A percentile compares a stretch with the other conserved stretches of the same genome.
Conservation (phyloP, 1,284 basidiomycete genomes). For the Ceratobasidium theobromae region DNA sequence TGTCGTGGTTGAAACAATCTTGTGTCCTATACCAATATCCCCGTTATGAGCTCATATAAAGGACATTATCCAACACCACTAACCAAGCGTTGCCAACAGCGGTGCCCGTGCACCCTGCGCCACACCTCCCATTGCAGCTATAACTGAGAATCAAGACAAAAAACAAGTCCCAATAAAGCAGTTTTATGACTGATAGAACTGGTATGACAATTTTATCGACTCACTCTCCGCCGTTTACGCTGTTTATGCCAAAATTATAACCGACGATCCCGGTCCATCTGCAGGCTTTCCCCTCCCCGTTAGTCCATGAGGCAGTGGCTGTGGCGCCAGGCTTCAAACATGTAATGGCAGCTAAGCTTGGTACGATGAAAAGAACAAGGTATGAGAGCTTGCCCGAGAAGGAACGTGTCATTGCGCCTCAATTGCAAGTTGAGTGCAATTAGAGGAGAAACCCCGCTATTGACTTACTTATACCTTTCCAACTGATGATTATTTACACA, state of each 20-base stretch:
- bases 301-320: conserved; percentile 9
- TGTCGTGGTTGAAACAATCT: conserved; percentile 16
- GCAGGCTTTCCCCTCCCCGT: neutral
- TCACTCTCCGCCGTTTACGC: conserved; percentile 15
- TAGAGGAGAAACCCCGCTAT: neutral
- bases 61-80: no score
- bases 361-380: neutral
- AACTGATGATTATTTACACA: neutral
- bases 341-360: neutral
- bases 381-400: neutral
- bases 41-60: no score
- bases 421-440: neutral
- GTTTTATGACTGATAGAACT: neutral
- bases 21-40: neutral
- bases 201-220: neutral
- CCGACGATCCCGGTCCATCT: conserved; percentile 12
- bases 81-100: conserved; percentile 17
- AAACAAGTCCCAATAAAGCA: neutral
- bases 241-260: conserved; percentile 7
- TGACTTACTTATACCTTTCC: neutral
- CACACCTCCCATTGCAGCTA: conserved; percentile 26
- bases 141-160: neutral
- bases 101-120: conserved; percentile 4
- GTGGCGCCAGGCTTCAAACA: conserved; percentile 12
- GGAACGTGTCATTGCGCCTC: neutral